phyloP scores from a whole-genome alignment of 2,329 filamentous ascomycete species.

The Aspergillus ibericus region DNA sequence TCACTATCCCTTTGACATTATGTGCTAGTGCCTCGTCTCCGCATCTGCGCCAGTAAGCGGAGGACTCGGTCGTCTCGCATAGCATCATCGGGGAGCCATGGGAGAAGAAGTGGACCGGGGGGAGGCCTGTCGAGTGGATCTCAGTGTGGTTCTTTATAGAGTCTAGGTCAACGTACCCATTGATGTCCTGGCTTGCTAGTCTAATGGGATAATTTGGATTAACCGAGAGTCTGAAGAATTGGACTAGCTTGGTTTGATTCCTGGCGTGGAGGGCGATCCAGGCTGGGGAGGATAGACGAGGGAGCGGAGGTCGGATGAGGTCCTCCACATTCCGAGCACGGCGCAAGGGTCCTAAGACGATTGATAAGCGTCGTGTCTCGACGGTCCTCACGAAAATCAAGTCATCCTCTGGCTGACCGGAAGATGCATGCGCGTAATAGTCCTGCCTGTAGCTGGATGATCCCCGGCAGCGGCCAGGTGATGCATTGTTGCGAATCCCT shows the following conservation, averaged over 20 bases:
- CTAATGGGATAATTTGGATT: no score
- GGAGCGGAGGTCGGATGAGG: background rate
- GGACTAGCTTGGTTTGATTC: conserved; percentile 52
- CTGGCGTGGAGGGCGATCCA: background rate
- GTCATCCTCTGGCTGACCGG: background rate
- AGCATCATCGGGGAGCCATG: conserved; percentile 1
- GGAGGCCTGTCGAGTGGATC: background rate
- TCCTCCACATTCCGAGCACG: conserved; percentile 10
- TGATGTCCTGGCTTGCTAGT: no score
- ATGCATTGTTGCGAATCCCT: background rate
- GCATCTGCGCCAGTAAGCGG: background rate
- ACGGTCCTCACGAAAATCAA: background rate
- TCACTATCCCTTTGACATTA: background rate
- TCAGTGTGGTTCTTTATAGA: background rate
- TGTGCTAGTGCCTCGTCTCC: background rate
- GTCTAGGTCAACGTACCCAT: background rate
- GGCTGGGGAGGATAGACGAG: background rate
- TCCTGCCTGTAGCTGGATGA: background rate
- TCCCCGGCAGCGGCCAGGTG: background rate
- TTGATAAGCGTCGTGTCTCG: background rate
- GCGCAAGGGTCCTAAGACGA: background rate
- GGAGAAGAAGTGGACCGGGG: background rate
- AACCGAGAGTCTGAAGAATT: conserved; percentile 53
- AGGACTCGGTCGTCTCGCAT: background rate
- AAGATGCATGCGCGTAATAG: background rate